Evolutionary conservation across 2,329 filamentous ascomycete species (phyloP).

Genomic region (Colletotrichum musicola): DNA sequence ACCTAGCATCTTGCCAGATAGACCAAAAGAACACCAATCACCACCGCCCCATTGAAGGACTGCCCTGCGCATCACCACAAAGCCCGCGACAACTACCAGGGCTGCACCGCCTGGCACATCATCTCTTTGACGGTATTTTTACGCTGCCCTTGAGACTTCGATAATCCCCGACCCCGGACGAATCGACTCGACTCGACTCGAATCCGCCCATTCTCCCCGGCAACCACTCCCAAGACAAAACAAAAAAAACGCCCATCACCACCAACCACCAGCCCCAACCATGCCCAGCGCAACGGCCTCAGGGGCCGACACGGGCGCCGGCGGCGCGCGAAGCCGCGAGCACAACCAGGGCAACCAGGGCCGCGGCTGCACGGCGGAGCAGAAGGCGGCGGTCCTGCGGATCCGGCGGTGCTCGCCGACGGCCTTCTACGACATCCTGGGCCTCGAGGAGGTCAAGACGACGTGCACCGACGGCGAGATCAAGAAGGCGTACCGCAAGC

Average conservation of each 20-base stretch:
- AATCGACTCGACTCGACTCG: background rate
- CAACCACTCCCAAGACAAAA: slow-evolving; percentile 13
- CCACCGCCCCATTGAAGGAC: slow-evolving; percentile 4
- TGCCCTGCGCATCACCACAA: slow-evolving; percentile 9
- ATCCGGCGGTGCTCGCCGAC: slow-evolving; percentile 87
- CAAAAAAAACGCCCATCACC: background rate
- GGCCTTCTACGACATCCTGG: slow-evolving; percentile 95
- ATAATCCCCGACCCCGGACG: background rate
- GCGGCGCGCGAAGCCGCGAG: slow-evolving; percentile 65
- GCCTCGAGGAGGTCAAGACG: slow-evolving; percentile 72
- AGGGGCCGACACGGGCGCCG: slow-evolving; percentile 62
- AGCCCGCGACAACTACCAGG: background rate
- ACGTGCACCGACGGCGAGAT: slow-evolving; percentile 85
- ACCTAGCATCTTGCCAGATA: slow-evolving; percentile 33
- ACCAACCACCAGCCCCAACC: slow-evolving; percentile 15
- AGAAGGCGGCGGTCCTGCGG: slow-evolving; percentile 90
- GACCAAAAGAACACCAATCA: slow-evolving; percentile 28
- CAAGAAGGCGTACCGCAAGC: slow-evolving; percentile 97
- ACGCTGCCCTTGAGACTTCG: no score
- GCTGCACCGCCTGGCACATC: background rate
- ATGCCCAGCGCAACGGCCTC: slow-evolving; percentile 67
- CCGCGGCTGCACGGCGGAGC: slow-evolving; percentile 86
- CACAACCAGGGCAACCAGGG: slow-evolving; percentile 83
- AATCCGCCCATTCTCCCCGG: background rate
- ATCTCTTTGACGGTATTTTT: no score